A percentile compares a stretch with the other conserved stretches of the same genome.
These are phyloP conservation scores for Salinomyces thailandicus DNA, from an alignment of 2,329 filamentous ascomycete genomes.

Conservation along the genomic window DNA sequence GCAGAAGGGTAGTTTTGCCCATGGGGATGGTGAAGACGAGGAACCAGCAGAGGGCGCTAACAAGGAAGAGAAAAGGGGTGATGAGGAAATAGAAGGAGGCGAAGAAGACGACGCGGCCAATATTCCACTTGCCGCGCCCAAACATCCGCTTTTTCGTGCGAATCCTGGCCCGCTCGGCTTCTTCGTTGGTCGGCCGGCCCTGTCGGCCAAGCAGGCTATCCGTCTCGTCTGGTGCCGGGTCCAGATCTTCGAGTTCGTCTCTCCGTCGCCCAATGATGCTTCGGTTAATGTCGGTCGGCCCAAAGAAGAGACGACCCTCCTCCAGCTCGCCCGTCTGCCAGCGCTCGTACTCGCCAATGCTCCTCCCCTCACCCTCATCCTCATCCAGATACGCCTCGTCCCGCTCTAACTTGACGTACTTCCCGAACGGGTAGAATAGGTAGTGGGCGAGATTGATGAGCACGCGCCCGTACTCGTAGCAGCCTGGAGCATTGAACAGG, in stretches of 20 bases:
- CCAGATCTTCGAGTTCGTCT: slow-evolving; percentile 69
- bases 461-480: slow-evolving; percentile 72
- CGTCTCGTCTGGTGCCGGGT: slow-evolving; percentile 56
- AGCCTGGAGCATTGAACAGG: slow-evolving; percentile 68
- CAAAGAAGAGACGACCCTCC: slow-evolving; percentile 91
- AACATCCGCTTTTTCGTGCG: slow-evolving; percentile 72
- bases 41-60: slow-evolving; percentile 87
- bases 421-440: slow-evolving; percentile 91
- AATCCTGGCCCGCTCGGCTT: slow-evolving; percentile 14
- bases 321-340: slow-evolving; percentile 98
- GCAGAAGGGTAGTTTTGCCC: slow-evolving; percentile 84
- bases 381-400: slow-evolving; percentile 92
- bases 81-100: slow-evolving; percentile 90
- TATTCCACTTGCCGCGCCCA: slow-evolving; percentile 89
- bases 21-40: slow-evolving; percentile 97
- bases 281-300: slow-evolving; percentile 56
- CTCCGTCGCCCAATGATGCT: slow-evolving; percentile 79
- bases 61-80: slow-evolving; percentile 72
- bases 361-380: slow-evolving; percentile 88
- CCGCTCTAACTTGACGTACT: slow-evolving; percentile 85
- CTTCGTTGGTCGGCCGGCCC: background rate
- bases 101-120: slow-evolving; percentile 92
- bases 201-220: slow-evolving; percentile 69
- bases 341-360: slow-evolving; percentile 96
- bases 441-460: slow-evolving; percentile 78